Evolutionary conservation across 139 green algal species (phyloP).

Genomic region (Yamagishiella unicocca): DNA sequence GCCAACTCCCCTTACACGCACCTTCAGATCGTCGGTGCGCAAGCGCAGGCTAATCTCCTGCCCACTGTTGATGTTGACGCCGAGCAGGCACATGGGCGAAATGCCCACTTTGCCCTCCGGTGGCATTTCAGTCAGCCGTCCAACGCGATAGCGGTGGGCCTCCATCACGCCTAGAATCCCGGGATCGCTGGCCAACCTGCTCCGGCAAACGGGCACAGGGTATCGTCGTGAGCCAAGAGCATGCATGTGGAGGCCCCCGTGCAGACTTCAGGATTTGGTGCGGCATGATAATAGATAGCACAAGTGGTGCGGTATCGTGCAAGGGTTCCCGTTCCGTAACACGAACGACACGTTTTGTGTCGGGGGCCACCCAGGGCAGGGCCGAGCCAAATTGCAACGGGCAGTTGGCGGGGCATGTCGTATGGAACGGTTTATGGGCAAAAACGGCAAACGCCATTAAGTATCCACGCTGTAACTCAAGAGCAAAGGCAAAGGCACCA

Average conservation of each 20-base stretch:
- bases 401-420: too few relatives aligned
- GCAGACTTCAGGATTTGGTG: too few relatives aligned
- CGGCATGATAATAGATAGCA: too few relatives aligned
- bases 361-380: too few relatives aligned
- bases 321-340: too few relatives aligned
- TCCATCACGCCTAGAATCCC: conserved; percentile 86
- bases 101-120: conserved; percentile 82
- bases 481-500: not conserved
- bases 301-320: too few relatives aligned
- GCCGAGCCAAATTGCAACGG: too few relatives aligned
- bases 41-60: conserved; percentile 89
- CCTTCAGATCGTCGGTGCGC: conserved; percentile 87
- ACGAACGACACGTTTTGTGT: too few relatives aligned
- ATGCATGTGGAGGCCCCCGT: too few relatives aligned
- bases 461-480: not conserved
- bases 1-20: too few relatives aligned
- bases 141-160: conserved; percentile 75
- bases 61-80: conserved; percentile 86
- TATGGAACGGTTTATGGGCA: conserved; percentile 35
- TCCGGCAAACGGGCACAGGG: not conserved
- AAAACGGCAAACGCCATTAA: not conserved
- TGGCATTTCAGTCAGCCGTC: conserved; percentile 88
- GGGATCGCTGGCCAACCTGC: conserved; percentile 71
- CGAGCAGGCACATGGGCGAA: conserved; percentile 79
- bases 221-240: too few relatives aligned